Evolutionary conservation across 1,284 basidiomycete species (phyloP), one percentile per base, ranked within the genome.

Genomic region (Melampsora larici-populina): DNA sequence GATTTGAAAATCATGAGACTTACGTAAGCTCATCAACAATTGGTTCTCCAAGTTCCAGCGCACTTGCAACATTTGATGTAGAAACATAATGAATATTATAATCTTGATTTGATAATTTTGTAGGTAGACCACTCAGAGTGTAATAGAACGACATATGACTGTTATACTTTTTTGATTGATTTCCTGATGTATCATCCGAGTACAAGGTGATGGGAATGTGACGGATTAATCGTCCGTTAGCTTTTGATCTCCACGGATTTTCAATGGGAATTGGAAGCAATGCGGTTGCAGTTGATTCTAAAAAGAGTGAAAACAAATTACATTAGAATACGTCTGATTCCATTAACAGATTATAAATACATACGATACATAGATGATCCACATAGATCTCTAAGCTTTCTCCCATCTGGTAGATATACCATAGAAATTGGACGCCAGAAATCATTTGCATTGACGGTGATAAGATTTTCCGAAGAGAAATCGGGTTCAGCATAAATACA

Each of bases 11-110:
- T n/a, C n/a, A n/a, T n/a, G n/a, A n/a, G n/a, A n/a, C n/a, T 81
- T n/a, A n/a, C n/a, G n/a, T n/a, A n/a, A n/a, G n/a, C n/a, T n/a
- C n/a, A n/a, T n/a, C n/a, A n/a, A n/a, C 82, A 62, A 86, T 81
- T 0, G 82, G 82, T 40, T 86, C 70, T 51, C 15, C 69, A 1
- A 70, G n/a, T 49, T 60, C 58, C 9, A 63, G 33, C 11, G 58
- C 55, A 4, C 29, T 26, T 1, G 51, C 5, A 9, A 31, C 15
- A 29, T 72, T 72, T 13, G 70, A 71, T 7, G 70, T 63, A 1
- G 21, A 63, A 24, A 72, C 5, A 26, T 60, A 72, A 21, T 21
- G 55, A 70, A n/a, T n/a, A n/a, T n/a, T n/a, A n/a, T n/a, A n/a
- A n/a, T n/a, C n/a, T n/a, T n/a, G n/a, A n/a, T n/a, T n/a, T n/a